These are phyloP conservation scores for Alternaria solani DNA, from an alignment of 2,329 filamentous ascomycete genomes.

Conservation along the genomic window DNA sequence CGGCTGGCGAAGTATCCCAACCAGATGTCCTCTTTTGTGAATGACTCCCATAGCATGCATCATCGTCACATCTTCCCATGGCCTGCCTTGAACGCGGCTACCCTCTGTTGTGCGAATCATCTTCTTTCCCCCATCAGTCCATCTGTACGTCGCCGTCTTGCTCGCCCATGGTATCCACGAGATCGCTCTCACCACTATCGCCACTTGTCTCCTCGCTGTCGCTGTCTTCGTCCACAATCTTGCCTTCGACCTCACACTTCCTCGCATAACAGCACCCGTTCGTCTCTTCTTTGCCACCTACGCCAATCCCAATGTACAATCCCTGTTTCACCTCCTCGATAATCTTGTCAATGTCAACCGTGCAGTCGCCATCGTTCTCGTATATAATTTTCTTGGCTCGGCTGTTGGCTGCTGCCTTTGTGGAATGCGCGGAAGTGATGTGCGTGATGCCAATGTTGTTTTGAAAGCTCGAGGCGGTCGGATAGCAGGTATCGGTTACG, in stretches of 20 bases:
- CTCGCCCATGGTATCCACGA: constrained; percentile 7
- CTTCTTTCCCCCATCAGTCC: constrained; percentile 8
- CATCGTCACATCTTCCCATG: background rate
- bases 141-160: constrained; percentile 16
- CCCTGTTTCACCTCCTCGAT: constrained; percentile 33
- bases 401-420: constrained; percentile 25
- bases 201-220: constrained; percentile 18
- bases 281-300: constrained; percentile 24
- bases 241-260: constrained; percentile 35
- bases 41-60: background rate
- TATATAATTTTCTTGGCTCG: constrained; percentile 37
- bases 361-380: constrained; percentile 24
- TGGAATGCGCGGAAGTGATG: constrained; percentile 33
- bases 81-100: background rate
- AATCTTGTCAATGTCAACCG: constrained; percentile 34
- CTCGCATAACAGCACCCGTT: constrained; percentile 27
- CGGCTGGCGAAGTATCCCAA: background rate
- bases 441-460: constrained; percentile 25
- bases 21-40: background rate
- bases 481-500: constrained; percentile 33
- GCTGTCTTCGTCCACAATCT: constrained; percentile 35
- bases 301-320: constrained; percentile 32
- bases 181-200: constrained; percentile 11
- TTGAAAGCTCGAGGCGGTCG: constrained; percentile 26
- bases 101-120: constrained; percentile 3